phyloP scores from a whole-genome alignment of 768 basidiomycete species.

The Collybia sordida region DNA sequence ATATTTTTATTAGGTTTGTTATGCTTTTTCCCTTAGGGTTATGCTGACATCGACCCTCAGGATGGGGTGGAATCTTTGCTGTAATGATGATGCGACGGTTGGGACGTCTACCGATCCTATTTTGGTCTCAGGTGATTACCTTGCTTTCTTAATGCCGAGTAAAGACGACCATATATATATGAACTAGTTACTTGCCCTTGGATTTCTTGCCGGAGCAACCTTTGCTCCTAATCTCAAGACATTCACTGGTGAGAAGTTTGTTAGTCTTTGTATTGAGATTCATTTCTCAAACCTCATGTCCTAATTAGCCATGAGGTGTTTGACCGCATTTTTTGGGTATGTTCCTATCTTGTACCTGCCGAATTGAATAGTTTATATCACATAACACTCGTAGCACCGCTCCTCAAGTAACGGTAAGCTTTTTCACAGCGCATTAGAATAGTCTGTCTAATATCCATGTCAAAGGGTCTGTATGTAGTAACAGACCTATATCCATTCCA shows the following conservation, averaged over 20 bases:
- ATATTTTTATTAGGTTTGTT: conserved; percentile 56
- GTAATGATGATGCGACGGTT: conserved; percentile 63
- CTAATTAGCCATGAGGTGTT: conserved; percentile 50
- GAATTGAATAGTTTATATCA: background rate
- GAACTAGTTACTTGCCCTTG: conserved; percentile 49
- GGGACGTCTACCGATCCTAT: conserved; percentile 66
- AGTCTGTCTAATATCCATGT: background rate
- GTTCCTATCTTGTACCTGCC: background rate
- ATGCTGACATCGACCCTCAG: conserved; percentile 22
- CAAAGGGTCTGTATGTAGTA: conserved; percentile 58
- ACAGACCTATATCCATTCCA: conserved; percentile 72
- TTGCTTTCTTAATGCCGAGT: background rate
- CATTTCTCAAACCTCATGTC: background rate
- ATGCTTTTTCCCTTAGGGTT: conserved; percentile 3
- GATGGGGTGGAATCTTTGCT: conserved; percentile 61
- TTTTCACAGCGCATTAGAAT: conserved; percentile 1
- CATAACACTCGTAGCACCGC: background rate
- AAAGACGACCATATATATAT: background rate
- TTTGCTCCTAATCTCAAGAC: conserved; percentile 52
- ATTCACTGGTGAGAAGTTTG: conserved; percentile 40
- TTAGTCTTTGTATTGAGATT: background rate
- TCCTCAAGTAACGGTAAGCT: conserved; percentile 59
- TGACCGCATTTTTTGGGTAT: conserved; percentile 58
- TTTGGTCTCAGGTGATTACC: conserved; percentile 63
- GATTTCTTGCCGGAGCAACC: conserved; percentile 57